Percentiles rank a stretch among this genome's conserved stretches.
Conservation (phyloP, 805 yeast species). For the Candida tallmaniae region DNA sequence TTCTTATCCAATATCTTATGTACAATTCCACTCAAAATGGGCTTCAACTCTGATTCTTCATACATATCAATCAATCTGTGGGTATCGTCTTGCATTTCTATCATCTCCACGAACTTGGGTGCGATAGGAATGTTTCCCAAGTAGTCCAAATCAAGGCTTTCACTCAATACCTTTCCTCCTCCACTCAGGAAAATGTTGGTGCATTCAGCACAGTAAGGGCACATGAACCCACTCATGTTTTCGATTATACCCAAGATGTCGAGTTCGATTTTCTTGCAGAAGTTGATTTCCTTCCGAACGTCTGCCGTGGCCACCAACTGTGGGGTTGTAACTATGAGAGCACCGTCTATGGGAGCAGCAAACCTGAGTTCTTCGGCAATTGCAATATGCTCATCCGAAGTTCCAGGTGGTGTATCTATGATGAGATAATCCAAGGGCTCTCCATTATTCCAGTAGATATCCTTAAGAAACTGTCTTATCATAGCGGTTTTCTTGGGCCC, state of each 20-base stretch:
- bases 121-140: conserved; percentile 92
- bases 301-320: conserved; percentile 92
- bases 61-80: conserved; percentile 30
- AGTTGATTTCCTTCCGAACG: conserved; percentile 89
- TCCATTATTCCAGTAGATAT: conserved; percentile 95
- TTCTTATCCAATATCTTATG: conserved; percentile 30
- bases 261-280: conserved; percentile 82
- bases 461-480: conserved; percentile 89
- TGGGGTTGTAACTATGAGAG: conserved; percentile 94
- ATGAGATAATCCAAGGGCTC: conserved; percentile 61
- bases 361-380: conserved; percentile 84
- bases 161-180: conserved; percentile 78
- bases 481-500: conserved; percentile 98
- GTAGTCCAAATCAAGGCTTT: conserved; percentile 55
- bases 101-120: conserved; percentile 81
- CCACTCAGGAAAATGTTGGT: conserved; percentile 91
- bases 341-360: conserved; percentile 76
- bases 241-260: conserved; percentile 82
- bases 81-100: conserved; percentile 56
- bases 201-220: conserved; percentile 90
- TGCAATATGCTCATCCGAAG: conserved; percentile 96
- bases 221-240: conserved; percentile 94
- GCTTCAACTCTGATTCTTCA: conserved; percentile 30
- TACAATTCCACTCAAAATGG: conserved; percentile 32
- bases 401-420: conserved; percentile 98